Evolutionary conservation across 352 stramenopile genomes (phyloP).

Genomic region (Pythium vanterpoolii): DNA sequence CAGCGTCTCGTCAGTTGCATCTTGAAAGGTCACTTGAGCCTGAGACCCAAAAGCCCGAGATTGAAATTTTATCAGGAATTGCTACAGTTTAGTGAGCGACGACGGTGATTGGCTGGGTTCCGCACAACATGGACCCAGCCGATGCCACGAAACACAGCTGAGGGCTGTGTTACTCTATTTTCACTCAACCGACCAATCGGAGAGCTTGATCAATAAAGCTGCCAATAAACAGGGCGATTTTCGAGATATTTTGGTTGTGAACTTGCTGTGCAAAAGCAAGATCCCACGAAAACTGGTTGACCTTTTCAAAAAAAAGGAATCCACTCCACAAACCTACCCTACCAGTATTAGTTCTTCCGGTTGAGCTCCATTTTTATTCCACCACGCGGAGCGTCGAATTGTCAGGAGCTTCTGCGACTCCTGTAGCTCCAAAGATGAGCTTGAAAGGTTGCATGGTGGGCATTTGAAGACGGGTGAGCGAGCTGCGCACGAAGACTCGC

Average conservation of each 20-base stretch:
- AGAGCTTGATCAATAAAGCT: conserved; percentile 6
- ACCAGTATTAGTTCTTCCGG: neutral
- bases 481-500: conserved; percentile 5
- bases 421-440: conserved; percentile 3
- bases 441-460: conserved; percentile 21
- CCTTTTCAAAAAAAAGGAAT: conserved; percentile 8
- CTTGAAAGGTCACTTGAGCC: conserved; percentile 23
- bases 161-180: conserved; percentile 7
- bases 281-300: neutral
- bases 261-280: too few species aligned
- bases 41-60: conserved; percentile 3
- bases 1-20: conserved; percentile 20
- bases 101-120: conserved; percentile 17
- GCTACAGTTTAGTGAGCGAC: conserved; percentile 15
- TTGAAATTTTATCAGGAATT: conserved; percentile 12
- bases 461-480: neutral
- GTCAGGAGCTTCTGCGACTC: neutral
- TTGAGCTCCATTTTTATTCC: conserved; percentile 1
- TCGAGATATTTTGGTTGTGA: neutral
- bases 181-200: conserved; percentile 22
- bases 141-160: conserved; percentile 2
- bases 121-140: conserved; percentile 1
- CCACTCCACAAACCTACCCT: neutral
- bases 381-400: conserved; percentile 1
- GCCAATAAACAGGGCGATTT: conserved; percentile 10